Evolutionary conservation across 352 stramenopile genomes (phyloP), one percentile per base, ranked within the genome.

Genomic region (Globisporangium viniferum): DNA sequence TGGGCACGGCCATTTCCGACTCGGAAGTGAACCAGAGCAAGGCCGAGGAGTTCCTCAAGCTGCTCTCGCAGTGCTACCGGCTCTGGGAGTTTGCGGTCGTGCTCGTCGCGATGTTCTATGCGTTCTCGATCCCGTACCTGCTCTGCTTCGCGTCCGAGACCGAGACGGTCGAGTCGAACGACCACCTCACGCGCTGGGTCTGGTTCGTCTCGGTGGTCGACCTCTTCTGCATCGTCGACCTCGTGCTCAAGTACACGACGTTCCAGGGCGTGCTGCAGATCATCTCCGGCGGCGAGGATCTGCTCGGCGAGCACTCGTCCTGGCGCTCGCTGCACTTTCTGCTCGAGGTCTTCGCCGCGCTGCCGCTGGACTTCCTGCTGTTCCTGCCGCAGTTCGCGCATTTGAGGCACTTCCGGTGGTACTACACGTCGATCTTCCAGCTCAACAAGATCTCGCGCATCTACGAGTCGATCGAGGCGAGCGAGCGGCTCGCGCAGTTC

Each of bases 391-490:
- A 64, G 6, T 46, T 88, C 3, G 58, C 68, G 2, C n/a, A 58
- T 24, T 20, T 80, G n/a, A 10, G 12, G 6, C 24, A 73, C 20
- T 60, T 82, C 15, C 68, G 71, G n/a, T 90, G 80, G 81, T 86
- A 79, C 63, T 90, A 88, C 63, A 67, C 88, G 24, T 71, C 77
- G 4, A 46, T 90, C 1, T 73, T 90, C 36, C 84, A 90, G 61
- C 66, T 82, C 31, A 90, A 90, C 72, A 90, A 92, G 58, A 66
- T 89, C 29, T 75, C 79, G 46, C 77, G 75, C 15, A 84, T 88
- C 44, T 66, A 75, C 22, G 68, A 85, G 64, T 69, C 77, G 2
- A 76, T 87, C 36, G 78, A 80, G 53, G 70, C 78, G 2, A 89
- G 79, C 29, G 81, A 89, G 56, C 71, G 81, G 2, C 59, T 91